phyloP scores from a whole-genome alignment of 805 yeast species.

The Blastobotrys attinorum region DNA sequence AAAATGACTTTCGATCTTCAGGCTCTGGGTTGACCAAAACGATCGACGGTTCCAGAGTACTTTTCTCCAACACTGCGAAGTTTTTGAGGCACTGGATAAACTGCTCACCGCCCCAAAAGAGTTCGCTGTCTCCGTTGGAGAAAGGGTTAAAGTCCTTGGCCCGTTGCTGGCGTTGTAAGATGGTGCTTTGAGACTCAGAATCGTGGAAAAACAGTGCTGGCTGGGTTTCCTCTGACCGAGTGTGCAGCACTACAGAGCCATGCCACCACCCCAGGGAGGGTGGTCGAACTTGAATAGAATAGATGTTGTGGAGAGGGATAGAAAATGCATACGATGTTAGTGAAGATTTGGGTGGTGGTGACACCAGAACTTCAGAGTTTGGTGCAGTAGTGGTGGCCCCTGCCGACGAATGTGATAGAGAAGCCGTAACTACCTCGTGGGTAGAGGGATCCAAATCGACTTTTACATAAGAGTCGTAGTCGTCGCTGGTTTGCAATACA shows the following conservation, averaged over 20 bases:
- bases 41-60: slow-evolving; percentile 65
- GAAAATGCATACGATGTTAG: slow-evolving; percentile 63
- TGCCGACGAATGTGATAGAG: no score
- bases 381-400: slow-evolving; percentile 1
- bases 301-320: slow-evolving; percentile 49
- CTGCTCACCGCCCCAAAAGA: slow-evolving; percentile 91
- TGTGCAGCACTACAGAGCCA: slow-evolving; percentile 75
- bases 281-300: slow-evolving; percentile 73
- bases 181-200: slow-evolving; percentile 71
- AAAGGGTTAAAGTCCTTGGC: slow-evolving; percentile 71
- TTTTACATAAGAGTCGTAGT: slow-evolving; percentile 37
- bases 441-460: slow-evolving; percentile 40
- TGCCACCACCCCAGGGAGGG: slow-evolving; percentile 88
- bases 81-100: slow-evolving; percentile 49
- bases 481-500: slow-evolving; percentile 37
- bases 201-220: slow-evolving; percentile 94
- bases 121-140: slow-evolving; percentile 33
- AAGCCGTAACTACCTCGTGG: slow-evolving; percentile 9
- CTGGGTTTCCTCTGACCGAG: slow-evolving; percentile 49
- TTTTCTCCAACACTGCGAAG: slow-evolving; percentile 55
- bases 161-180: slow-evolving; percentile 48
- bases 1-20: slow-evolving; percentile 54
- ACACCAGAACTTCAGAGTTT: slow-evolving; percentile 32
- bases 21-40: slow-evolving; percentile 71
- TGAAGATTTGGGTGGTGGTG: slow-evolving; percentile 45